Evolutionary conservation across 176 grass and related monocot species (phyloP), one percentile per base, ranked within the genome.

Genomic region (Avena atlantica): DNA sequence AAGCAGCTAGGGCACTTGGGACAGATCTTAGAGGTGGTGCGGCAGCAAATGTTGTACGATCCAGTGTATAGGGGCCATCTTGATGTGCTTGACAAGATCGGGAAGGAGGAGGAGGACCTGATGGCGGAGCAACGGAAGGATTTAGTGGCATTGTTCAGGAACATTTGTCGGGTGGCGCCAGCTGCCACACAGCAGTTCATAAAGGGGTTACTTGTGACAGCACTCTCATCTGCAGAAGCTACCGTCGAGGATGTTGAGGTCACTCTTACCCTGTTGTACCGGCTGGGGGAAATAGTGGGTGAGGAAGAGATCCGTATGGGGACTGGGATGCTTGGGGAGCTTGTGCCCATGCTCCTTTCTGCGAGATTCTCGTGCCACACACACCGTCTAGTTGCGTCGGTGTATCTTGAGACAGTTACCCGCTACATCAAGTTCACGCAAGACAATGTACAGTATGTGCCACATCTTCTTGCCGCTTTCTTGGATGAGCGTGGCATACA

Each of bases 361-460:
- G 92, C 97, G 8, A 90, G 89, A 34, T 99, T 96, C 51, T 79
- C 71, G 4, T 96, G 97, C 83, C 94, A 96, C 83, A 81, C 89
- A 47, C 94, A 99, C 76, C 94, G 97, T 69, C 75, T 99, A 67
- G 97, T 99, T 74, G 94, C 90, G 24, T 74, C 88, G 45, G 92
- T 94, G 81, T 99, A 99, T 87, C 92, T 99, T 74, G 94, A 96
- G 80, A 96, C 92, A 24, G 72, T 99, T 85, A 93, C 85, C 8
- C 95, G 90, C 31, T 99, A 90, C 78, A 90, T 94, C 86, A 99
- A 99, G 84, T 99, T 99, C 78, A 80, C 89, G 72, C 93, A 99
- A 76, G 90, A 96, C 80, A 94, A 99, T 81, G 78, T 76, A 37
- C 92, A 94, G 50, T 99, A 99, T 3, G 55, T 99, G 57, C 92